Base-by-base conservation (phyloP, 495 filamentous ascomycete species). In the Penicillium chermesinum region DNA sequence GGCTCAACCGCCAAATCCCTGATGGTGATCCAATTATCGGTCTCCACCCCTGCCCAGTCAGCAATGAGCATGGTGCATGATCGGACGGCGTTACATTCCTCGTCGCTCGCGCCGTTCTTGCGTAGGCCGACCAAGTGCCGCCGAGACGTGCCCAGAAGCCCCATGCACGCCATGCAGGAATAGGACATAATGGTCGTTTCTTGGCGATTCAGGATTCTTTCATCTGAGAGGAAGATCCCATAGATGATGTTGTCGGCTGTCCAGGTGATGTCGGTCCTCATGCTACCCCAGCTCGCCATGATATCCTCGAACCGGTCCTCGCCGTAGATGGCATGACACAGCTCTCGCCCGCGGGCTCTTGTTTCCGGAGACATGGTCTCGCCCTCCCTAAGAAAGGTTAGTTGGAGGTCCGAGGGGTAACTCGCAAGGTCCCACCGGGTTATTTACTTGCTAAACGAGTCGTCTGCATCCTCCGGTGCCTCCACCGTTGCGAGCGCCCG, bases 111-210 rank as follows among this genome's bases (percentile, higher is more conserved):
- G 3, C 35, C 35, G 15, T 37, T 37, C 35, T 37, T 37, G 5
- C 12, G 35, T n/a, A 37, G 15, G 12, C 35, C 35, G 14, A 37
- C 35, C 13, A 37, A 17, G 15, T 37, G 35, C 5, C 35, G 35
- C 4, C 35, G 35, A 37, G 35, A 37, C 3, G 35, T 37, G 3
- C 35, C 35, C 4, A 37, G 22, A 19, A 38, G 7, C 25, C 22
- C 16, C 37, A 50, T 51, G 36, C 49, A 51, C 34, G 42, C 42
- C 21, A 17, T 14, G 21, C 30, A 14, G 16, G 8, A 44, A 34
- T 38, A 35, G 8, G 20, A 44, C 21, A 50, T 22, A 22, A 33
- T n/a, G 6, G 35, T 37, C 35, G 35, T 37, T 37, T 37, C 35
- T 17, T 37, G 35, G 3, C 35, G 15, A 13, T 37, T 37, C 35